Base-by-base conservation (phyloP, 768 basidiomycete genomes). In the Phylloporus sp. region DNA sequence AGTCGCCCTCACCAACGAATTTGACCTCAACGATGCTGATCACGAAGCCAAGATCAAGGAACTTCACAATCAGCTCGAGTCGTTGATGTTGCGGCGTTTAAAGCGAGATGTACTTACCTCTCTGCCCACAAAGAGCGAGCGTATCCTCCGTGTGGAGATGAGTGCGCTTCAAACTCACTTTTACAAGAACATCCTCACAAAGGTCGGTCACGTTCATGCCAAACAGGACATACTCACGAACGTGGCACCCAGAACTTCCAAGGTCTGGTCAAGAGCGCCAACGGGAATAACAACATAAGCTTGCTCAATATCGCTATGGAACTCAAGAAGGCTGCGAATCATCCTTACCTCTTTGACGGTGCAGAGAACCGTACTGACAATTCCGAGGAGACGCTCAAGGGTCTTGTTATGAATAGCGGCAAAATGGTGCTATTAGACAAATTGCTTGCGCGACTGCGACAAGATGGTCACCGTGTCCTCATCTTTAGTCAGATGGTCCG, bases 401-500 rank as follows among this genome's bases (percentile, higher is more conserved):
- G 94, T n/a, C 80, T 99, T 18, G 92, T 98, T 56, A 97, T 97
- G 91, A 95, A 88, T 71, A 94, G 92, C 54, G 97, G 97, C 29
- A 99, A 99, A 75, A 85, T 99, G 88, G 95, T 98, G 44, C 75
- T 99, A 28, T 85, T 99, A 49, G 97, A 99, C 75, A 99, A 99
- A 70, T 81, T 99, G 15, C 83, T 98, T n/a, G 80, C 78, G 22
- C 85, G 91, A 16, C 80, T 98, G 45, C 88, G 88, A 61, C 84
- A 81, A 59, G 95, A 98, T 66, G 90, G 91, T 4, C 97, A 98
- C 63, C 89, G 97, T 45, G 97, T 99, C 24, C 80, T 99, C 60
- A 98, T 99, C 61, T 99, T 99, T 77, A 97, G 94, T 63, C 93
- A 97, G 71, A 99, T 99, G 97, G 95, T 98, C 53, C 85, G 97